Conservation (phyloP, 768 basidiomycete genomes). For the Lactarius quietus region DNA sequence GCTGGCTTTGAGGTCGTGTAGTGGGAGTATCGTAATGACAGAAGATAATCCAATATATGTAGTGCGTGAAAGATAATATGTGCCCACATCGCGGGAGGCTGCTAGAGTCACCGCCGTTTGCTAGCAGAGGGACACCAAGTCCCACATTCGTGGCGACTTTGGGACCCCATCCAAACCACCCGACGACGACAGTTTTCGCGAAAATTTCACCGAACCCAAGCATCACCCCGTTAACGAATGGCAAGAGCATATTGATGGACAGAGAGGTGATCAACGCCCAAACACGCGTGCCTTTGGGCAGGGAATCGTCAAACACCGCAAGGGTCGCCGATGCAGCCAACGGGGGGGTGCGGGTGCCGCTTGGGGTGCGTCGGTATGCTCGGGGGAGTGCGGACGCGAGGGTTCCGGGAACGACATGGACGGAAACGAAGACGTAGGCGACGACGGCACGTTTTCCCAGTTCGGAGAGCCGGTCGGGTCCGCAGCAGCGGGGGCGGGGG, state of each 20-base stretch:
- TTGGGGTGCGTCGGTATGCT: slow-evolving; percentile 21
- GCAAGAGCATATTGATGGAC: slow-evolving; percentile 80
- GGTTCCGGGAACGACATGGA: slow-evolving; percentile 73
- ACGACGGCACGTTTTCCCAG: slow-evolving; percentile 66
- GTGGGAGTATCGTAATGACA: slow-evolving; percentile 9
- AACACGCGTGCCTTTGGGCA: slow-evolving; percentile 63
- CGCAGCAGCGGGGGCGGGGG: slow-evolving; percentile 6
- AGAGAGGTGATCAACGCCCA: slow-evolving; percentile 68
- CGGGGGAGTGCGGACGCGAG: slow-evolving; percentile 46
- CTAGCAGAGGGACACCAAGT: slow-evolving; percentile 7
- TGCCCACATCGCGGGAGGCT: not conserved
- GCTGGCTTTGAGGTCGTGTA: not conserved
- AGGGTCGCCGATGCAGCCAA: slow-evolving; percentile 46
- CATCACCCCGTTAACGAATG: slow-evolving; percentile 94
- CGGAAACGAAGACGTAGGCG: slow-evolving; percentile 58
- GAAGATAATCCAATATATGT: slow-evolving; percentile 13
- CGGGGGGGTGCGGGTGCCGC: slow-evolving; percentile 20
- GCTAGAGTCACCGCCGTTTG: not conserved
- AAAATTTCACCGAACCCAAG: slow-evolving; percentile 95
- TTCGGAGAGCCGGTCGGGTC: slow-evolving; percentile 35
- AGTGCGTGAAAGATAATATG: not conserved
- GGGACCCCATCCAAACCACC: slow-evolving; percentile 45
- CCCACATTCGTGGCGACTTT: slow-evolving; percentile 29
- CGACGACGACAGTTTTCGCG: slow-evolving; percentile 69
- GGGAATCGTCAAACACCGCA: slow-evolving; percentile 64